A percentile compares a stretch with the other conserved stretches of the same genome.
Evolutionary conservation across 305 asterid genomes (phyloP).

Genomic region (Striga hermonthica): DNA sequence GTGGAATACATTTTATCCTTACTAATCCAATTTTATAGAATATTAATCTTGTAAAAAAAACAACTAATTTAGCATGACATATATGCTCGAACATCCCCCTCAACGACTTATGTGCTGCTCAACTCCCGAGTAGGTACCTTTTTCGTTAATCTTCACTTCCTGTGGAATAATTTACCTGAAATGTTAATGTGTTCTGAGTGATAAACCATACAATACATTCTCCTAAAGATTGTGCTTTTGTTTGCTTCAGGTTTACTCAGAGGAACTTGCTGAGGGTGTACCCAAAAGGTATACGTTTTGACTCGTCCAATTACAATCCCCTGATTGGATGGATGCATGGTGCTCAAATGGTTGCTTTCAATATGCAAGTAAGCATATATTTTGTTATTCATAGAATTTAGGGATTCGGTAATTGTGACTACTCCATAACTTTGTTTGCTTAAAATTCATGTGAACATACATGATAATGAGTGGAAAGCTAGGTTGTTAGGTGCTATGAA

Average conservation of each 20-base stretch:
- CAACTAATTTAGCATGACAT: conserved; percentile 4
- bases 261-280: conserved; percentile 67
- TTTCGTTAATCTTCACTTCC: neutral
- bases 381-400: conserved; percentile 1
- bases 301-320: conserved; percentile 84
- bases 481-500: neutral
- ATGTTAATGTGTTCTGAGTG: neutral
- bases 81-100: conserved; percentile 7
- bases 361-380: conserved; percentile 64
- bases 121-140: neutral
- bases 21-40: conserved; percentile 2
- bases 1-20: neutral
- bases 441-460: neutral
- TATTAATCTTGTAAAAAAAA: neutral
- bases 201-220: neutral
- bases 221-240: conserved; percentile 16
- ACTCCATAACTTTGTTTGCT: conserved; percentile 17
- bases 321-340: conserved; percentile 85
- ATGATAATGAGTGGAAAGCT: neutral
- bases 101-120: neutral
- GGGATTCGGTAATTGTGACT: neutral
- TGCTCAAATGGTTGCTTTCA: conserved; percentile 87
- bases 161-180: neutral
- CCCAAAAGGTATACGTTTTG: conserved; percentile 74
- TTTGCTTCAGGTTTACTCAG: conserved; percentile 62